Evolutionary conservation across 352 stramenopile species (phyloP), one percentile per base, ranked within the genome.

Genomic region (Pythium sukuiense): DNA sequence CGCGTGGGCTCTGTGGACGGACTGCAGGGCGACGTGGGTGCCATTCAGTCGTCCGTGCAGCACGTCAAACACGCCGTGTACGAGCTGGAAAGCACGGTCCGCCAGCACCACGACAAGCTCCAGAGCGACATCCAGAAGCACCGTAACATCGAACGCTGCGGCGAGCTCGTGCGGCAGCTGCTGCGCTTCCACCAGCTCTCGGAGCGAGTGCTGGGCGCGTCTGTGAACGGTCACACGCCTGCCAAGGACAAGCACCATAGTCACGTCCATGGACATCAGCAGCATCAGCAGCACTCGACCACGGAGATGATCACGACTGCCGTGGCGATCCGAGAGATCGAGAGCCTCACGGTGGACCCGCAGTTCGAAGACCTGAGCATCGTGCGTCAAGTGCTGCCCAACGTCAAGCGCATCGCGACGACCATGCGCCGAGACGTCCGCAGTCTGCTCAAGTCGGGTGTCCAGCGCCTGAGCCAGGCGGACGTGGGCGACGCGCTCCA

Each of bases 1-100:
- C 83, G 90, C 37, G 85, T 93, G 39, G 83, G 87, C 14, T 95
- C 87, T 1, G 83, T 93, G 12, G 85, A 93, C 57, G 85, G 81
- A 18, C 71, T 95, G 7, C 82, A 94, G 65, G 48, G 41, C 11
- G 76, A 91, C 45, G 78, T 93, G 8, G 78, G 73, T 9, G 63
- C 59, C 1, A 77, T 93, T 9, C 78, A 93, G 58, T 69, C 67
- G 35, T 89, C 83, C 0, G 83, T 92, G 52, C 62, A 73, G 4
- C 70, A 90, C n/a, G 72, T 93, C 30, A 87, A 93, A 64, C 71
- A 76, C 30, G 79, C 79, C 1, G 77, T 92, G 24, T 48, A 86
- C 20, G 77, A 87, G 35, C 74, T 94, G 11, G 79, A 96, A 69
- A 55, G 54, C 0, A 69, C 77, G 16, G 80, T 93, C 52, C 61